Conservation (phyloP, 345 rosid species). For the Heritiera fomes region DNA sequence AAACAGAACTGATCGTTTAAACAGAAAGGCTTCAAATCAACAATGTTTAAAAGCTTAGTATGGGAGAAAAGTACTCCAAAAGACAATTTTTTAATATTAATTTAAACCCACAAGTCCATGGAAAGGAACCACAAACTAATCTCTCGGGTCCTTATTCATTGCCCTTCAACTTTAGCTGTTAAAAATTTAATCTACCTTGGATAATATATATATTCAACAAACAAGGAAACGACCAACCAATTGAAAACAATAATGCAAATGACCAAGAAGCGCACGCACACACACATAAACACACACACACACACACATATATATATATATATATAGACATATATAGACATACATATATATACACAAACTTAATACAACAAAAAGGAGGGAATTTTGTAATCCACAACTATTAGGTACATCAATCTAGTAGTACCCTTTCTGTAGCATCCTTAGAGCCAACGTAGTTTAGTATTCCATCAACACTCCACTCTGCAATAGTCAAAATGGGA, state of each 20-base stretch:
- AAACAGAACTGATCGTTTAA: too few species aligned
- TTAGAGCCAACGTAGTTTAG: not conserved
- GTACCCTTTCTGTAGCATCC: not conserved
- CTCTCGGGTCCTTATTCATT: not conserved
- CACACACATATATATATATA: too few species aligned
- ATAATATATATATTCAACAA: not conserved
- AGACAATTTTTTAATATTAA: not conserved
- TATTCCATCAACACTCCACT: conserved; percentile 7
- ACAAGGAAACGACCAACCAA: not conserved
- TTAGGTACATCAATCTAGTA: not conserved
- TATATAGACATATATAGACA: too few species aligned
- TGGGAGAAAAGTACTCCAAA: not conserved
- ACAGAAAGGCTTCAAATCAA: not conserved
- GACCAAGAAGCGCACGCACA: too few species aligned
- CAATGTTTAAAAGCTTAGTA: not conserved
- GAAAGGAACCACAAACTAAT: not conserved
- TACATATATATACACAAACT: not conserved
- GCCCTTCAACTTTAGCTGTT: not conserved
- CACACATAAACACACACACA: too few species aligned
- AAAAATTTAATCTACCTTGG: not conserved
- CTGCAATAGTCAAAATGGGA: too few species aligned
- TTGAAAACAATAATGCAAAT: too few species aligned
- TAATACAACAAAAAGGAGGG: not conserved
- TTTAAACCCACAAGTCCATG: not conserved
- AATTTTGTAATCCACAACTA: not conserved